Base-by-base conservation (phyloP, 495 filamentous ascomycete genomes). In the Lophiotrema nucula region DNA sequence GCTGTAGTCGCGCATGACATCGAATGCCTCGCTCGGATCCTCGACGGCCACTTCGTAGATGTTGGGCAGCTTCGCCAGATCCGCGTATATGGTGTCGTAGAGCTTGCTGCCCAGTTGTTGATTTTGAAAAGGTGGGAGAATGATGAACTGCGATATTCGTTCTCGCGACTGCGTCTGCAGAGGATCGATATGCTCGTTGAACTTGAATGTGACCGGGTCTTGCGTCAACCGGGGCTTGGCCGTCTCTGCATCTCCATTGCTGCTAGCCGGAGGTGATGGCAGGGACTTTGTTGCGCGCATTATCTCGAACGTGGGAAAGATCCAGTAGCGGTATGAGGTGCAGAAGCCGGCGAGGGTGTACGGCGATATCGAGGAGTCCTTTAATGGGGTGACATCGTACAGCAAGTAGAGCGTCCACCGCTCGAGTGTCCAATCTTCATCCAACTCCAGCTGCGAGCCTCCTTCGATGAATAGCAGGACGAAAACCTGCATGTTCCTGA, bases 21-120 rank as follows among this genome's bases (percentile, higher is more conserved):
- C 90, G 63, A 99, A 99, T 13, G 85, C 84, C 69, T 97, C 92
- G 66, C 91, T 97, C 0, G 93, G 93, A 64, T 97, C 92, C 72
- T 99, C 93, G 18, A 99, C 88, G 0, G 92, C 93, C 62, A 99
- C 78, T 70, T 99, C 93, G 44, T 80, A 74, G 24, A 88, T 83
- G 19, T 81, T 79, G 0, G 81, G 62, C 44, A 86, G 79, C 22
- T 77, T 69, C 54, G 84, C 76, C 67, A 87, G 88, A 56, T 80
- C 72, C 0, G 76, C 68, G 60, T 88, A 87, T 64, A 97, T 88
- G 31, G 83, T 77, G 50, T 81, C 82, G 77, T 97, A 98, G 49
- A 98, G 82, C 38, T 83, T 77, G 15, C 83, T 80, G 44, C 95
- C 93, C 59, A 93, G 83, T 18, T 88, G 88, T 45, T 84, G 81